phyloP scores from a whole-genome alignment of 352 stramenopile species.

The Phytophthora podocarpi region DNA sequence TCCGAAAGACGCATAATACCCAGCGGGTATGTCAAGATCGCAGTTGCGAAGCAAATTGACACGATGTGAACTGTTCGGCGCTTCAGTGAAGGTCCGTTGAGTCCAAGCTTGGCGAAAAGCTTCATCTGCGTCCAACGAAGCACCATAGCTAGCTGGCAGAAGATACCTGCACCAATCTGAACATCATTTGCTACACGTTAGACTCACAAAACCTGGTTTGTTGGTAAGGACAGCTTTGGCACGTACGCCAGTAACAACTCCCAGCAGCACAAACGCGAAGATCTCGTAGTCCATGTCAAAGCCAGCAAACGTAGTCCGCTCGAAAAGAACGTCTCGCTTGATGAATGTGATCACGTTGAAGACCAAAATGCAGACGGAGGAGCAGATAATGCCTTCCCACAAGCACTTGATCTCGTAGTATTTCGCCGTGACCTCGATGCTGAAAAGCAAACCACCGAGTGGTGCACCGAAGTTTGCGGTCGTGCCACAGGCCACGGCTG shows the following conservation, averaged over 20 bases:
- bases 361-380: conserved; percentile 79
- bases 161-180: conserved; percentile 71
- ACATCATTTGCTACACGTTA: background rate
- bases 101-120: conserved; percentile 58
- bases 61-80: conserved; percentile 69
- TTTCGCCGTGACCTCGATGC: conserved; percentile 84
- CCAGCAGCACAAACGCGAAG: conserved; percentile 75
- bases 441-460: conserved; percentile 79
- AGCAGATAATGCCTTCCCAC: conserved; percentile 87
- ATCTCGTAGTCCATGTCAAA: conserved; percentile 89
- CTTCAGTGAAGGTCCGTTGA: conserved; percentile 60
- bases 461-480: conserved; percentile 85
- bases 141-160: conserved; percentile 62
- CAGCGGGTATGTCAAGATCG: conserved; percentile 72
- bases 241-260: conserved; percentile 74
- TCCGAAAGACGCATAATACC: conserved; percentile 81
- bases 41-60: conserved; percentile 62
- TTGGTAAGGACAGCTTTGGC: background rate
- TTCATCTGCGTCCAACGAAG: conserved; percentile 61
- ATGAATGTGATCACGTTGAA: conserved; percentile 85
- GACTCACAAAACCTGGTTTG: background rate
- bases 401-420: conserved; percentile 90
- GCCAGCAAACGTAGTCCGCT: conserved; percentile 75
- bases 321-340: conserved; percentile 80
- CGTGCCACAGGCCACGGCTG: conserved; percentile 77